Conservation (phyloP, 768 basidiomycete genomes). For the Kwoniella botswanensis region DNA sequence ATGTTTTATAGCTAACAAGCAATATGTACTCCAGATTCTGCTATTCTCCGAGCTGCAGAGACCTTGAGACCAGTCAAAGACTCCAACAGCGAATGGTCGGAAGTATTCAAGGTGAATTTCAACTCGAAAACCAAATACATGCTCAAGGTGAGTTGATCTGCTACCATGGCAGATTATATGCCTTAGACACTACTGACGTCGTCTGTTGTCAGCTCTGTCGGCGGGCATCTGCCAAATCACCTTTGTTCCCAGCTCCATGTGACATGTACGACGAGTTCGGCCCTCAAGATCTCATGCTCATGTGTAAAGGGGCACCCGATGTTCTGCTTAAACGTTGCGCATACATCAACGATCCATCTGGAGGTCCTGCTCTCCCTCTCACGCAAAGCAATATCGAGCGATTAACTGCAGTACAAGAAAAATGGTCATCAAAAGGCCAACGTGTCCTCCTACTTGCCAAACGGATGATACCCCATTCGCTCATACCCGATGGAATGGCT, state of each 20-base stretch:
- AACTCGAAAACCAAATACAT: constrained; percentile 67
- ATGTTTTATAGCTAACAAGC: no score
- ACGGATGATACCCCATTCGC: constrained; percentile 58
- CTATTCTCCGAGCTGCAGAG: constrained; percentile 64
- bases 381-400: constrained; percentile 23
- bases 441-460: constrained; percentile 69
- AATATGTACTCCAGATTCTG: constrained; percentile 59
- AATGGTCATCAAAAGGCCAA: constrained; percentile 65
- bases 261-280: constrained; percentile 42
- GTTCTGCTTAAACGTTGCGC: constrained; percentile 56
- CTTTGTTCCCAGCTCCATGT: constrained; percentile 43
- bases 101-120: constrained; percentile 53
- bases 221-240: constrained; percentile 20
- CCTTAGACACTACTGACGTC: constrained; percentile 3
- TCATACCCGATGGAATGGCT: constrained; percentile 54
- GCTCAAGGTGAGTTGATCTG: constrained; percentile 60
- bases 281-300: constrained; percentile 57
- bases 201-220: neutral
- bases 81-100: constrained; percentile 55
- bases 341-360: constrained; percentile 59
- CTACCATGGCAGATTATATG: neutral
- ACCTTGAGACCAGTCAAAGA: constrained; percentile 36
- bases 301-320: constrained; percentile 70
- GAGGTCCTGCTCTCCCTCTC: constrained; percentile 58
- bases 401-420: constrained; percentile 58